These are phyloP conservation scores for Gossypium anomalum DNA, from an alignment of 345 rosid species.

Conservation along the genomic window DNA sequence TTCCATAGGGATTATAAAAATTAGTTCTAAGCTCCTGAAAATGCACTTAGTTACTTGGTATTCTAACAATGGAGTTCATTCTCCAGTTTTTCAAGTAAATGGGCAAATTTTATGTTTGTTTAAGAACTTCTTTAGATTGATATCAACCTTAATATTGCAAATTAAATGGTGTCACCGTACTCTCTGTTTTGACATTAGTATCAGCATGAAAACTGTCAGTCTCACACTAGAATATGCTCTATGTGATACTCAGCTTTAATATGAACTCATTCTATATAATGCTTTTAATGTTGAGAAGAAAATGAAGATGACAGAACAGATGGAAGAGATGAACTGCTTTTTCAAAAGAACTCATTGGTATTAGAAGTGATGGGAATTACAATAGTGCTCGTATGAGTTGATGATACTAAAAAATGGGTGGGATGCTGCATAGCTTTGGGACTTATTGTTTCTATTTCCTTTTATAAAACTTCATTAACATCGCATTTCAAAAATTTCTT, in stretches of 20 bases:
- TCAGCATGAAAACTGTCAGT: background rate
- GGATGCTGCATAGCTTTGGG: background rate
- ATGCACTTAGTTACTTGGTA: conserved; percentile 9
- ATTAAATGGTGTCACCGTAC: background rate
- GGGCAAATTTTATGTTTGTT: background rate
- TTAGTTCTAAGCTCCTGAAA: background rate
- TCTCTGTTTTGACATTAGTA: background rate
- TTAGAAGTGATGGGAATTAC: background rate
- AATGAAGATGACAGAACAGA: background rate
- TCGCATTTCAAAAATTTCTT: background rate
- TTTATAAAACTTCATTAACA: conserved; percentile 1
- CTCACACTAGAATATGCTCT: conserved; percentile 6
- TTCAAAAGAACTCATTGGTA: background rate
- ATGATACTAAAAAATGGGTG: background rate
- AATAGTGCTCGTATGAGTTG: background rate
- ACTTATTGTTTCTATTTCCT: background rate
- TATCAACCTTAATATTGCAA: background rate
- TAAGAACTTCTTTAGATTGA: background rate
- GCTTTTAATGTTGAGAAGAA: conserved; percentile 3
- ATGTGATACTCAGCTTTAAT: background rate
- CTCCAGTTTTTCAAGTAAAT: background rate
- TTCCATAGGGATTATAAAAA: background rate
- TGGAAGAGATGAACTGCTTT: background rate
- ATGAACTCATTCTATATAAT: conserved; percentile 2
- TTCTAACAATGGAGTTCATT: background rate